Percentiles rank a stretch among this genome's conserved stretches.
Conservation (phyloP, 306 rosid species). For the Mucuna pruriens region DNA sequence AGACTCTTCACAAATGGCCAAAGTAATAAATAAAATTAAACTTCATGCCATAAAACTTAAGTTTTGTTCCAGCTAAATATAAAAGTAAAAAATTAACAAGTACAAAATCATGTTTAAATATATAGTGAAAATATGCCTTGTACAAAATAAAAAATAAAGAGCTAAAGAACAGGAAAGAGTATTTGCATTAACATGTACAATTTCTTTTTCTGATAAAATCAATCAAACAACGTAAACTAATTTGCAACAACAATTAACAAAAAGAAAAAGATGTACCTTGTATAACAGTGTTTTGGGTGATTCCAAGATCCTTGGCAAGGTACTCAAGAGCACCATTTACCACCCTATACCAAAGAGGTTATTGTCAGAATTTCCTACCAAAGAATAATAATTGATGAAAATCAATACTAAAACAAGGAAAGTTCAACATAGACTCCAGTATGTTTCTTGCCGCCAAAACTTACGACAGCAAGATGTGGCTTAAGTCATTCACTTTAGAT, state of each 20-base stretch:
- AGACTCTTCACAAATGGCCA: not conserved
- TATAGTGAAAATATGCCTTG: slow-evolving; percentile 6
- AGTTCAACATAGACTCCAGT: slow-evolving; percentile 18
- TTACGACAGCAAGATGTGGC: not conserved
- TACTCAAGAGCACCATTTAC: slow-evolving; percentile 95
- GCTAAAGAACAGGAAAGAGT: not conserved
- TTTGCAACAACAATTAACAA: not conserved
- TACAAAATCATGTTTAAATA: not conserved
- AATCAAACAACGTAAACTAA: slow-evolving; percentile 1
- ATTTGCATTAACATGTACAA: not conserved
- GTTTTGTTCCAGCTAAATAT: not conserved
- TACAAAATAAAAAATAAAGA: not conserved
- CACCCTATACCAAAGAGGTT: slow-evolving; percentile 67
- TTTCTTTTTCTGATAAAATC: slow-evolving; percentile 1
- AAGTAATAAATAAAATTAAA: slow-evolving; percentile 22
- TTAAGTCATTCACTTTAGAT: not conserved
- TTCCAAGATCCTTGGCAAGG: slow-evolving; percentile 89
- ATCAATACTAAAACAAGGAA: slow-evolving; percentile 14
- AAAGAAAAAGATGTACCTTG: slow-evolving; percentile 60
- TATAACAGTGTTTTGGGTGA: slow-evolving; percentile 67
- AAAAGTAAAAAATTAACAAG: slow-evolving; percentile 11
- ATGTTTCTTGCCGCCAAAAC: not conserved
- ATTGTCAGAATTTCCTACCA: slow-evolving; percentile 34
- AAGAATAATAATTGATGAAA: slow-evolving; percentile 16
- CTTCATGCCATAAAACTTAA: slow-evolving; percentile 12